Percentiles rank a stretch among this genome's conserved stretches.
These are phyloP conservation scores for Hypoxylon fuscum DNA, from an alignment of 495 filamentous ascomycete species.

Conservation along the genomic window DNA sequence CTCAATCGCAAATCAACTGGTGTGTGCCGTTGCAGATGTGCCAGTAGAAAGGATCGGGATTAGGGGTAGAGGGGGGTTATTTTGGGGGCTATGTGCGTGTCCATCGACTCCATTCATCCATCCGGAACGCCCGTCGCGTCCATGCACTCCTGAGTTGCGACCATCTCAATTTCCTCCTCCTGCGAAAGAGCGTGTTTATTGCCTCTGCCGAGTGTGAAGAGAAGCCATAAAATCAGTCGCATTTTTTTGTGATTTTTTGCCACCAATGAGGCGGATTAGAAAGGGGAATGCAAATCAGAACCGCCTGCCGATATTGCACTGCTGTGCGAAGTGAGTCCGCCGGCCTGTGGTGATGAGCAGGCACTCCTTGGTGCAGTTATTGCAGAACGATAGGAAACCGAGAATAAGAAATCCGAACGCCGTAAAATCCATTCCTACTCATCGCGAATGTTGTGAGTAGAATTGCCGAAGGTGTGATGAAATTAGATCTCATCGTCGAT, in stretches of 20 bases:
- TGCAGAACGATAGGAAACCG: background rate
- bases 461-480: background rate
- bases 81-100: background rate
- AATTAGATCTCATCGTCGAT: conserved; percentile 31
- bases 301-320: too few relatives aligned
- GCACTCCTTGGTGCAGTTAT: background rate
- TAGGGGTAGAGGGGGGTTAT: background rate
- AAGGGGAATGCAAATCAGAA: too few relatives aligned
- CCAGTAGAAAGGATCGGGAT: background rate
- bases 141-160: background rate
- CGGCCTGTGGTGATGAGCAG: too few relatives aligned
- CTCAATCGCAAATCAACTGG: too few relatives aligned
- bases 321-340: too few relatives aligned
- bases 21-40: too few relatives aligned
- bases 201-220: too few relatives aligned
- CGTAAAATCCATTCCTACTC: background rate
- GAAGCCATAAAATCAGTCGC: too few relatives aligned
- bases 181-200: too few relatives aligned
- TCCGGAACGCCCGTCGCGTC: background rate
- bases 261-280: too few relatives aligned
- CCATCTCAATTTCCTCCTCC: too few relatives aligned
- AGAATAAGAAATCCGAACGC: conserved; percentile 6
- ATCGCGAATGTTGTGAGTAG: background rate
- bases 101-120: background rate
- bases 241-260: too few relatives aligned